These are phyloP conservation scores for Neurospora sp. DNA, from an alignment of 495 filamentous ascomycete species.

Conservation along the genomic window DNA sequence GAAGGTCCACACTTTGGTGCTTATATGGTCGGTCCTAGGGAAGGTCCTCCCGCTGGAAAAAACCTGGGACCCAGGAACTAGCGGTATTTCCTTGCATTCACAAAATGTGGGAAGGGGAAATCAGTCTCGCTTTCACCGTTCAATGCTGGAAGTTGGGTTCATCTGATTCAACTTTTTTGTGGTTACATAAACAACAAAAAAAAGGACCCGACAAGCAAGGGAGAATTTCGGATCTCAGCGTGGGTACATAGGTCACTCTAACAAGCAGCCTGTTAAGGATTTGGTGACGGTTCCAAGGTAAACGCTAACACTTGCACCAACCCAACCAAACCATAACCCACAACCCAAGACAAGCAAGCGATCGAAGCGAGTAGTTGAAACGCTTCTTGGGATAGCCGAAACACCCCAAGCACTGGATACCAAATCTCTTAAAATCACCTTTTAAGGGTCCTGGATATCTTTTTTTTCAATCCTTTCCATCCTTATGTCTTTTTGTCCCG, in stretches of 20 bases:
- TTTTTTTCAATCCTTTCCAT: too few species aligned
- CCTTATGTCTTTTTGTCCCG: too few species aligned
- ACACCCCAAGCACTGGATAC: too few species aligned
- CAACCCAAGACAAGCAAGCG: neutral
- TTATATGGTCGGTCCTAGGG: too few species aligned
- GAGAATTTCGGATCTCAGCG: neutral
- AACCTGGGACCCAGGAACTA: too few species aligned
- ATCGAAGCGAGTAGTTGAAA: neutral
- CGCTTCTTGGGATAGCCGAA: neutral
- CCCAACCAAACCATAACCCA: neutral
- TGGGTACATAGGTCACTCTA: neutral
- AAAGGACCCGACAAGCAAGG: neutral
- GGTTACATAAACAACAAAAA: neutral
- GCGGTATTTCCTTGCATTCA: too few species aligned
- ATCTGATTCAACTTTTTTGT: neutral
- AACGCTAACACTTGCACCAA: neutral
- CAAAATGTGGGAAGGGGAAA: neutral
- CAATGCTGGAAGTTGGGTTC: neutral
- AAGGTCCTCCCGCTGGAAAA: too few species aligned
- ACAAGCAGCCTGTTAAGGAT: neutral
- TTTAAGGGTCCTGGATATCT: too few species aligned
- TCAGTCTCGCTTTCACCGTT: neutral
- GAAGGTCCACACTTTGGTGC: too few species aligned
- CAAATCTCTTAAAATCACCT: too few species aligned
- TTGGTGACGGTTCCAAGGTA: too few species aligned